A percentile compares a stretch with the other conserved stretches of the same genome.
phyloP scores from a whole-genome alignment of 345 rosid species.

The Citrus hindsii region DNA sequence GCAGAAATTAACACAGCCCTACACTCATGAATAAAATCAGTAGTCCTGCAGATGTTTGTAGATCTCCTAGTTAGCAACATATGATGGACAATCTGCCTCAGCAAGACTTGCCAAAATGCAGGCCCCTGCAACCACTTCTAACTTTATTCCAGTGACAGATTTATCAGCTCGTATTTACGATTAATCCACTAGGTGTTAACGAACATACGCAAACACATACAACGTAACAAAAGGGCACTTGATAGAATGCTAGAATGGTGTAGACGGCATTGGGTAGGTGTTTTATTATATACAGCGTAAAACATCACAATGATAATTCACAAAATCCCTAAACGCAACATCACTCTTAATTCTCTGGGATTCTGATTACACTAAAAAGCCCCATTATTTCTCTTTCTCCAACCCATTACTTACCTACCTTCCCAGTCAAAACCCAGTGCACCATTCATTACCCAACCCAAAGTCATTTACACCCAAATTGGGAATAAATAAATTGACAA shows the following conservation, averaged over 20 bases:
- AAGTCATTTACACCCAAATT: conserved; percentile 41
- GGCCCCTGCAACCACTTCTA: not conserved
- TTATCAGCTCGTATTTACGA: not conserved
- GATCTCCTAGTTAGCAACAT: not conserved
- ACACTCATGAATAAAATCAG: not conserved
- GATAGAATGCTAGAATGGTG: not conserved
- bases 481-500: conserved; percentile 47
- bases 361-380: conserved; percentile 64
- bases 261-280: no score
- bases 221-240: not conserved
- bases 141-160: not conserved
- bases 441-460: conserved; percentile 21
- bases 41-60: not conserved
- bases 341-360: conserved; percentile 67
- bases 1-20: not conserved
- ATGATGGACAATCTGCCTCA: not conserved
- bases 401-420: conserved; percentile 37
- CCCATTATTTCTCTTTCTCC: conserved; percentile 46
- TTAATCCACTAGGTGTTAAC: not conserved
- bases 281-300: no score
- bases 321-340: conserved; percentile 74
- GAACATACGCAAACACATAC: not conserved
- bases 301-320: conserved; percentile 7
- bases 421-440: conserved; percentile 21
- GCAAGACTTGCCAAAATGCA: not conserved